Base-by-base conservation (phyloP, 306 rosid species). In the Clitoria ternatea region DNA sequence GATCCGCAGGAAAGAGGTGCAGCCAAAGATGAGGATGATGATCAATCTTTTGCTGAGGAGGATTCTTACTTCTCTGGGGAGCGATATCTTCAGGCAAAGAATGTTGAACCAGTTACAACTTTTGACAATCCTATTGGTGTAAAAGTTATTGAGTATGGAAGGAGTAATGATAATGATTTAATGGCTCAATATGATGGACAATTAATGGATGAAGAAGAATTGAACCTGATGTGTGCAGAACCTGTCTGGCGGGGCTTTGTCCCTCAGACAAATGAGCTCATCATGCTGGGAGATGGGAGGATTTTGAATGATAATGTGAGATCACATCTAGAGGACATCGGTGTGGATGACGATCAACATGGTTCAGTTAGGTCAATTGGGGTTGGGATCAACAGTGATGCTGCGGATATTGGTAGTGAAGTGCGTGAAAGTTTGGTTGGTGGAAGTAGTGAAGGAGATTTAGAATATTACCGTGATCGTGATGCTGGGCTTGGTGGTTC, bases 211-310 rank as follows among this genome's bases (percentile, higher is more conserved):
- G 95, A 83, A 70, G 96, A 88, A 76, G 97, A 91, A 61, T 64
- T 91, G 56, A 88, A 76, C 81, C 79, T 88, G 79, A 88, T 88
- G 90, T 88, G 84, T 71, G 77, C 97, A 59, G 97, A 88, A 74
- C 92, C 97, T 27, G 89, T 86, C 52, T 91, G 97, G 97, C 97
- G 89, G 66, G 97, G 97, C 44, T 91, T 91, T 85, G 96, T 91
- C 32, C 82, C 96, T 61, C 97, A 91, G 73, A 78, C 89, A 13
- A 83, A 88, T 83, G 92, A 91, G 53, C 86, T 88, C 40, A 57
- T 91, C 78, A 79, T 91, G 89, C 75, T 86, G 67, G 92, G 89
- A 47, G 89, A 88, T 65, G 85, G 89, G 53, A 86, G 80, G 77
- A 80, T 76, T 74, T 44, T 81, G 52, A 79, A 81, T 43, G 90